Base-by-base conservation (phyloP, 768 basidiomycete genomes). In the Mycena latifolia region DNA sequence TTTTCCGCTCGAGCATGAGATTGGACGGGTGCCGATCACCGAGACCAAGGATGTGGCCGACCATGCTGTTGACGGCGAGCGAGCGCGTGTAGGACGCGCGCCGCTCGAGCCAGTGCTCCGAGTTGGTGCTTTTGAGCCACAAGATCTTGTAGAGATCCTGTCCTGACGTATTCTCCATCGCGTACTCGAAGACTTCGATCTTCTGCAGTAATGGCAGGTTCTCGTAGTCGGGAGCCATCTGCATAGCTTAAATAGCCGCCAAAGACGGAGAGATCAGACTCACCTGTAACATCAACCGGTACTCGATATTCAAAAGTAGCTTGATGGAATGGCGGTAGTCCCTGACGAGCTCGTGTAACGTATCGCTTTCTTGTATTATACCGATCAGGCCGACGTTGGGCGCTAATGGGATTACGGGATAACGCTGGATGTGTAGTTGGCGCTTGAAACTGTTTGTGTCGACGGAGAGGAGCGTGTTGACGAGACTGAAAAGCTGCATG, bases 171-270 rank as follows among this genome's bases (percentile, higher is more conserved):
- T 99, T 98, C 78, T 99, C 97, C 53, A 99, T 84, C 12, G 98
- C 96, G 70, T 99, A 98, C 77, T 99, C 96, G 80, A 99, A 99
- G 5, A 99, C 98, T 75, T 99, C 98, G 47, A 99, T 95, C 81
- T 99, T 99, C 76, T 99, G 97, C 59, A 99, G 85, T 6, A 98
- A 82, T 27, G 92, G 95, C 22, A 99, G 83, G 73, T 91, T 94
- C 77, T 99, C 97, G 77, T 99, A 99, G 75, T 99, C 97, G 5
- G 98, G 97, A 5, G 98, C 98, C 97, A 98, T 99, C 96, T 98
- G 35, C 8, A 37, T 52, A 43, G 41, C 29, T 56, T 47, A 43
- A 22, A 5, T 46, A 10, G 46, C 15, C 25, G 55, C 4, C 14
- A 20, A 31, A 2, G n/a, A 15, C 20, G 33, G 24, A 29, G 6